Percentiles rank a stretch among this genome's conserved stretches.
phyloP scores from a whole-genome alignment of 768 basidiomycete genomes.

The Phallus indusiatus region DNA sequence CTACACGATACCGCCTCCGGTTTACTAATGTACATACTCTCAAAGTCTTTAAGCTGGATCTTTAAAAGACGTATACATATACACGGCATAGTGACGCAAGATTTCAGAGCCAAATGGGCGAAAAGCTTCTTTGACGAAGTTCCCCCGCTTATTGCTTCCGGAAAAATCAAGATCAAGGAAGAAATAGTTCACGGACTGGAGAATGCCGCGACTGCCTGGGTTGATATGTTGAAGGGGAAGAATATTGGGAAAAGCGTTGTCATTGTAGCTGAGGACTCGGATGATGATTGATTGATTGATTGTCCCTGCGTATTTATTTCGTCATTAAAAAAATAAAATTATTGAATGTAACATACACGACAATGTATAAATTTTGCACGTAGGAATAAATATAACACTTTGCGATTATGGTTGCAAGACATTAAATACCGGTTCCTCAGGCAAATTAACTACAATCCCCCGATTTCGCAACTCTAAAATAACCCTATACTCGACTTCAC shows the following conservation, averaged over 20 bases:
- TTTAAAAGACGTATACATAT: background rate
- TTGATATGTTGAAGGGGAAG: constrained; percentile 25
- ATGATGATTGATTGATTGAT: background rate
- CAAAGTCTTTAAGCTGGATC: background rate
- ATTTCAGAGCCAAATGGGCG: constrained; percentile 16
- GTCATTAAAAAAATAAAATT: too few species aligned
- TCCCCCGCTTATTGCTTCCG: constrained; percentile 31
- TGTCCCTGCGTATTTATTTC: too few species aligned
- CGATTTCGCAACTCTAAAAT: too few species aligned
- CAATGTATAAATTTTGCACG: too few species aligned
- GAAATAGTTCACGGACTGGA: constrained; percentile 38
- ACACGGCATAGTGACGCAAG: background rate
- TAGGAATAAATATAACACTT: too few species aligned
- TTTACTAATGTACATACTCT: background rate
- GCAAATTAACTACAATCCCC: too few species aligned
- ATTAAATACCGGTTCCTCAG: too few species aligned
- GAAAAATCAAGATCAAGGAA: constrained; percentile 39
- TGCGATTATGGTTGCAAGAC: too few species aligned
- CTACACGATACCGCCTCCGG: too few species aligned
- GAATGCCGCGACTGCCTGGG: constrained; percentile 26
- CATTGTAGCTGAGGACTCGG: constrained; percentile 1
- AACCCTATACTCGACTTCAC: too few species aligned
- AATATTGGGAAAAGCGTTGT: constrained; percentile 30
- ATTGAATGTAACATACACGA: too few species aligned
- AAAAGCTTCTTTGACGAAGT: constrained; percentile 34